Conservation (phyloP, 2,329 filamentous ascomycete species). For the Colletotrichum tropicicola region DNA sequence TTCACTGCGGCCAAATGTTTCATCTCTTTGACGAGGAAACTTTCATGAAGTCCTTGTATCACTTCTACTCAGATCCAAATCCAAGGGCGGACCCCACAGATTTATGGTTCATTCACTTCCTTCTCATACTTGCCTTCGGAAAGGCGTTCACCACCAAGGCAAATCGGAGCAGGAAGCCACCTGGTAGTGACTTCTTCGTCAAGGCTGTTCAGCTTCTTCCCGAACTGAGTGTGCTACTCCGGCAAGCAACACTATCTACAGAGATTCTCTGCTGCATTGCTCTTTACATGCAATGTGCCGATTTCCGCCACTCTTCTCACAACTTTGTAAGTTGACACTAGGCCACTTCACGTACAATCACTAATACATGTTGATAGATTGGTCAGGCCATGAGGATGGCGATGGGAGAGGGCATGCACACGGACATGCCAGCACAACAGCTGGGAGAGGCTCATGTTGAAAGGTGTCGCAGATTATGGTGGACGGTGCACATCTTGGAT, state of each 20-base stretch:
- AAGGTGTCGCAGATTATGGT: constrained; percentile 60
- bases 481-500: constrained; percentile 63
- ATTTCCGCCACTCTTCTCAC: constrained; percentile 55
- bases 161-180: constrained; percentile 45
- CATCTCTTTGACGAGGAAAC: constrained; percentile 62
- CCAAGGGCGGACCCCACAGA: constrained; percentile 29
- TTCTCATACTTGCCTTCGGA: constrained; percentile 63
- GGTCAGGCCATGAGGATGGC: constrained; percentile 61
- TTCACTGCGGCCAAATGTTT: constrained; percentile 62
- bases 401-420: constrained; percentile 60
- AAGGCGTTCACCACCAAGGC: constrained; percentile 59
- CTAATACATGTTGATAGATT: constrained; percentile 42
- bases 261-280: constrained; percentile 62
- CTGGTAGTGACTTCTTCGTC: constrained; percentile 56
- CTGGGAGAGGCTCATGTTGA: constrained; percentile 51
- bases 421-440: constrained; percentile 54
- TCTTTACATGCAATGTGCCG: constrained; percentile 60
- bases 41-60: constrained; percentile 50
- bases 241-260: constrained; percentile 53
- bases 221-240: constrained; percentile 47
- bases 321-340: constrained; percentile 45
- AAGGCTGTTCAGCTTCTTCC: constrained; percentile 54
- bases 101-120: constrained; percentile 62
- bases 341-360: not conserved
- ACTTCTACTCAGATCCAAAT: constrained; percentile 38